Percentiles rank a stretch among this genome's conserved stretches.
Evolutionary conservation across 371 early-diverging fungal species (phyloP).

Genomic region (Blakeslea trispora): DNA sequence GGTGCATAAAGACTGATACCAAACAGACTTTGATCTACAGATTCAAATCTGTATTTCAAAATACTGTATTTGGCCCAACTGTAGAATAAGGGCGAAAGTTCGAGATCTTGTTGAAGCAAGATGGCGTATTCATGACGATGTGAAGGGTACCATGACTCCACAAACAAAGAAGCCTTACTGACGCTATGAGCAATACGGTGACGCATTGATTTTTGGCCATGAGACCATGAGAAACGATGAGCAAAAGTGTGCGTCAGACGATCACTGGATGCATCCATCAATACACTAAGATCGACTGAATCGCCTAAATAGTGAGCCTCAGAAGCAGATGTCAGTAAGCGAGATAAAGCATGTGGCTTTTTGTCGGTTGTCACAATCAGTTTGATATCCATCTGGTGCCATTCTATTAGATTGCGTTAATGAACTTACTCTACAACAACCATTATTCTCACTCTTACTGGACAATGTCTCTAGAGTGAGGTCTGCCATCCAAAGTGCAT

Average conservation of each 20-base stretch:
- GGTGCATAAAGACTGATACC: slow-evolving; percentile 68
- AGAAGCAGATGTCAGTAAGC: slow-evolving; percentile 49
- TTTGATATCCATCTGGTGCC: slow-evolving; percentile 56
- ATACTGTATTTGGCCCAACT: slow-evolving; percentile 59
- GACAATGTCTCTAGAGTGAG: slow-evolving; percentile 50
- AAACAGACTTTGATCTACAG: slow-evolving; percentile 32
- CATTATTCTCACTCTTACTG: slow-evolving; percentile 46
- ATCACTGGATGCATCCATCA: slow-evolving; percentile 59
- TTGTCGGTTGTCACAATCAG: slow-evolving; percentile 57
- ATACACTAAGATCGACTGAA: slow-evolving; percentile 51
- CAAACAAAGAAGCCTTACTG: slow-evolving; percentile 57
- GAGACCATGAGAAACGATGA: slow-evolving; percentile 52
- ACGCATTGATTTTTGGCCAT: slow-evolving; percentile 51
- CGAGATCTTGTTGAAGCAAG: slow-evolving; percentile 57
- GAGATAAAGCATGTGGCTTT: slow-evolving; percentile 53
- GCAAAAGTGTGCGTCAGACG: slow-evolving; percentile 50
- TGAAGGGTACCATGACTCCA: slow-evolving; percentile 66
- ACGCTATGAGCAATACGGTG: slow-evolving; percentile 59
- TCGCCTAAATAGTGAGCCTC: slow-evolving; percentile 60
- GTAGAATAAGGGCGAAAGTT: slow-evolving; percentile 61
- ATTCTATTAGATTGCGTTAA: slow-evolving; percentile 45
- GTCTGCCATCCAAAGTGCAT: slow-evolving; percentile 54
- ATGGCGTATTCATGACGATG: slow-evolving; percentile 61
- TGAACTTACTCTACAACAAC: background rate
- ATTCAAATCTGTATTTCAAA: slow-evolving; percentile 55